These are phyloP conservation scores for Gastrolobium villosum DNA, from an alignment of 306 rosid genomes.

Conservation along the genomic window DNA sequence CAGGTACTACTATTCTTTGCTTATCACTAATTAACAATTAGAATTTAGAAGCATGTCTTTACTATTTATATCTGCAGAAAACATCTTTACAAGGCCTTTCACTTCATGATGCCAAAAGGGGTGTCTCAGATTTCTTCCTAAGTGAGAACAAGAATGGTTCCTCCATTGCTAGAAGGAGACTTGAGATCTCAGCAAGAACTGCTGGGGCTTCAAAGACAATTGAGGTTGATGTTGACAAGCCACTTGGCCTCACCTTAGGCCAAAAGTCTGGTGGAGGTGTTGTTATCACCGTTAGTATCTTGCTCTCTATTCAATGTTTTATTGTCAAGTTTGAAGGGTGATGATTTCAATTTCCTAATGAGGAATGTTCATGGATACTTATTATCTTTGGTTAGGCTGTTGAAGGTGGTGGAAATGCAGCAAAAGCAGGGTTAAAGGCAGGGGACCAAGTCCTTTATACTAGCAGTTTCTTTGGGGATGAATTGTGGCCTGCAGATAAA, in stretches of 20 bases:
- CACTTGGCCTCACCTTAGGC: constrained; percentile 96
- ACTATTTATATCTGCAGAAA: constrained; percentile 58
- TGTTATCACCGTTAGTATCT: constrained; percentile 74
- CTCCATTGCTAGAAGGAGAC: constrained; percentile 54
- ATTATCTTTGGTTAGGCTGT: constrained; percentile 65
- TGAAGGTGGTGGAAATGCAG: constrained; percentile 97
- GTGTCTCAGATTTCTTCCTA: constrained; percentile 54
- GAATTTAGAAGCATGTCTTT: neutral
- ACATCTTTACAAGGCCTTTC: constrained; percentile 78
- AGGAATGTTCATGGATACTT: constrained; percentile 42
- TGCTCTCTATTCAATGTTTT: neutral
- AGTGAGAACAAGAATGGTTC: constrained; percentile 46
- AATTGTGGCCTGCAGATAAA: constrained; percentile 99
- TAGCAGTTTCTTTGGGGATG: constrained; percentile 99
- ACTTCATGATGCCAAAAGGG: constrained; percentile 73
- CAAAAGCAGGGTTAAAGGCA: constrained; percentile 85
- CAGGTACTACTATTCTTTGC: constrained; percentile 56
- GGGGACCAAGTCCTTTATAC: constrained; percentile 97
- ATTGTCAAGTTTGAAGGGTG: constrained; percentile 11
- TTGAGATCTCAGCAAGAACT: constrained; percentile 71
- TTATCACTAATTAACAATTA: neutral
- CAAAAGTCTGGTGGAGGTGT: constrained; percentile 87
- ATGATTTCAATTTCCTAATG: constrained; percentile 20
- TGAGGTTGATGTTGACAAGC: constrained; percentile 96
- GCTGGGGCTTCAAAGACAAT: constrained; percentile 90